These are phyloP conservation scores for Aspergillus sp. DNA, from an alignment of 2,329 filamentous ascomycete species.

Conservation along the genomic window DNA sequence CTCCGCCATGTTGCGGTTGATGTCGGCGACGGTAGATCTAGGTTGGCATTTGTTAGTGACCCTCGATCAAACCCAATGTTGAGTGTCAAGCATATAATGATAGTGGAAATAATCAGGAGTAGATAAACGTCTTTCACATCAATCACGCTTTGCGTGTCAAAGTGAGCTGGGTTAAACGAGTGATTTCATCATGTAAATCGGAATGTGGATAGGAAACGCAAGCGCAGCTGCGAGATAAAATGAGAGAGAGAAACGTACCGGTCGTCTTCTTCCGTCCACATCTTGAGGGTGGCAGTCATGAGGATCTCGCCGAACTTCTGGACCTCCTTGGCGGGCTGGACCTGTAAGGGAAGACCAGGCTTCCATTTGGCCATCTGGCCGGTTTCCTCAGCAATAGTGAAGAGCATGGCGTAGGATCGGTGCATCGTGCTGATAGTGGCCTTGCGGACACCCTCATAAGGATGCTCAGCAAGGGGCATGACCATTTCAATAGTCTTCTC, in stretches of 20 bases:
- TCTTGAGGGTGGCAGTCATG: constrained; percentile 77
- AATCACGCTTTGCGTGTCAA: constrained; percentile 84
- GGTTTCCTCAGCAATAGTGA: constrained; percentile 81
- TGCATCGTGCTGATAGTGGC: constrained; percentile 88
- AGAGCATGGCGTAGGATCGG: constrained; percentile 90
- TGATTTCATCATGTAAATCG: constrained; percentile 72
- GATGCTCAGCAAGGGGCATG: constrained; percentile 80
- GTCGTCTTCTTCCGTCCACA: constrained; percentile 91
- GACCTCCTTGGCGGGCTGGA: constrained; percentile 77
- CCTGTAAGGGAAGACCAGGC: constrained; percentile 80
- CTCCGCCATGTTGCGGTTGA: constrained; percentile 90
- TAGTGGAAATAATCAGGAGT: constrained; percentile 48
- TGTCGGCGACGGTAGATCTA: constrained; percentile 87
- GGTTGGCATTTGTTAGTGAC: constrained; percentile 48
- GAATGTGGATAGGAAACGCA: constrained; percentile 21
- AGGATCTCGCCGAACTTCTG: constrained; percentile 85
- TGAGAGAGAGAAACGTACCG: constrained; percentile 67
- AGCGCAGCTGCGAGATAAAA: constrained; percentile 20
- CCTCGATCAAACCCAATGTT: constrained; percentile 18
- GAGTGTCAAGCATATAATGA: constrained; percentile 28
- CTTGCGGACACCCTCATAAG: constrained; percentile 92
- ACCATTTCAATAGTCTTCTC: constrained; percentile 85
- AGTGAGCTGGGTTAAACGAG: constrained; percentile 99
- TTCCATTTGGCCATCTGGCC: constrained; percentile 82
- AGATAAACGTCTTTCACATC: constrained; percentile 79